Percentiles rank a stretch among this genome's conserved stretches.
Evolutionary conservation across 2,329 filamentous ascomycete species (phyloP).

Genomic region (Lasiodiplodia hormozganensis): DNA sequence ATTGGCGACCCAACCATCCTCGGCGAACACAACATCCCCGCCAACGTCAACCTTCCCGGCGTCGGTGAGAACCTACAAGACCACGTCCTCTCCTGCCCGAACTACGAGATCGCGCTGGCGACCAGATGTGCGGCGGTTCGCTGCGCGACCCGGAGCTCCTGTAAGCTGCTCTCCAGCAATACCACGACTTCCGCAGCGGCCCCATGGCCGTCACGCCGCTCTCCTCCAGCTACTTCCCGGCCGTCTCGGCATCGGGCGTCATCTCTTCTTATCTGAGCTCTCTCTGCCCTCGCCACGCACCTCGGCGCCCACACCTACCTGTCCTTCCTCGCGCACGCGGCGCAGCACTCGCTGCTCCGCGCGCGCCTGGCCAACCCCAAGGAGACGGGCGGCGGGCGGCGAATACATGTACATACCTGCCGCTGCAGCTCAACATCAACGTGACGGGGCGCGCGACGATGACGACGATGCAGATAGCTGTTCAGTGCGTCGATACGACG

Average conservation of each 20-base stretch:
- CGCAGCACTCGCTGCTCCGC: conserved; percentile 27
- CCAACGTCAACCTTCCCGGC: conserved; percentile 34
- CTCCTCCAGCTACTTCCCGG: conserved; percentile 37
- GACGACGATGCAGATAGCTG: conserved; percentile 17
- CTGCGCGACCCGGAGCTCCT: conserved; percentile 36
- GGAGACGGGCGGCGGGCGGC: not conserved
- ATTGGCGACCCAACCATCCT: conserved; percentile 38
- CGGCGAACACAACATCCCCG: conserved; percentile 35
- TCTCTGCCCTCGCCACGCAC: not conserved
- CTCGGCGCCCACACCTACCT: not conserved
- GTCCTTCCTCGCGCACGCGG: not conserved
- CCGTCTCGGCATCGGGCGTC: conserved; percentile 33
- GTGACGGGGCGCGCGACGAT: not conserved
- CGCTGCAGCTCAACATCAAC: conserved; percentile 28
- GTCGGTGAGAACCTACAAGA: conserved; percentile 47
- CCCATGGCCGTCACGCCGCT: conserved; percentile 35
- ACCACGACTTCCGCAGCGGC: conserved; percentile 35
- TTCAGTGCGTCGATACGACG: conserved; percentile 16
- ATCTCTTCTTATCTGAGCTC: not conserved
- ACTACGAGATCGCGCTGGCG: conserved; percentile 27
- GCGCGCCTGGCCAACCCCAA: conserved; percentile 7
- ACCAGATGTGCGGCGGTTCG: conserved; percentile 35
- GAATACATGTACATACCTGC: conserved; percentile 29
- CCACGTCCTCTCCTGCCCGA: conserved; percentile 34
- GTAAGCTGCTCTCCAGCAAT: conserved; percentile 33